These are phyloP conservation scores for Lecanoromycetidae sp. DNA, from an alignment of 2,329 filamentous ascomycete genomes.

Conservation along the genomic window DNA sequence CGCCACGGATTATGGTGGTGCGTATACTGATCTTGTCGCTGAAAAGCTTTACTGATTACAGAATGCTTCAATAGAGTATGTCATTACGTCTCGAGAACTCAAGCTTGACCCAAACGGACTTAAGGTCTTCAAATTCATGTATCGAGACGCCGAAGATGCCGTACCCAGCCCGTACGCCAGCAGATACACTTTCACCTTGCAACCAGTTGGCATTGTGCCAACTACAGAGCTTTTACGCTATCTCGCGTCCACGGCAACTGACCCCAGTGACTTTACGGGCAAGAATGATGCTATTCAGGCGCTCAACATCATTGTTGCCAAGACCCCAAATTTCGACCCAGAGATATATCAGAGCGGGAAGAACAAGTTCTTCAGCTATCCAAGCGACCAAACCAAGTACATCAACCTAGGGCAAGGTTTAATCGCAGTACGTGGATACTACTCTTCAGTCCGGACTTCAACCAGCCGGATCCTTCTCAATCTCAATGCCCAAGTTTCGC, in stretches of 20 bases:
- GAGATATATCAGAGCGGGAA: constrained; percentile 8
- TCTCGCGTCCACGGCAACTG: constrained; percentile 8
- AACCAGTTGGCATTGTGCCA: background rate
- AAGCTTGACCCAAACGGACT: background rate
- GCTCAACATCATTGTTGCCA: constrained; percentile 18
- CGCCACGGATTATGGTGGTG: background rate
- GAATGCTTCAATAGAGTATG: no score
- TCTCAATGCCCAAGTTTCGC: constrained; percentile 15
- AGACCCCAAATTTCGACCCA: constrained; percentile 4
- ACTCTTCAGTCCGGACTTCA: constrained; percentile 17
- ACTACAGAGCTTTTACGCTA: constrained; percentile 7
- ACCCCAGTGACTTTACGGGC: constrained; percentile 7
- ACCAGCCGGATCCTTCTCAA: constrained; percentile 18
- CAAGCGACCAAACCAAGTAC: background rate
- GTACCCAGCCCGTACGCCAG: constrained; percentile 5
- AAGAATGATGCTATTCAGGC: constrained; percentile 17
- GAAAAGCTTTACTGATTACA: no score
- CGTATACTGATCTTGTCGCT: no score
- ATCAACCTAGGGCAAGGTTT: constrained; percentile 15
- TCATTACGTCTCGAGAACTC: constrained; percentile 1
- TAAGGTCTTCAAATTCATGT: background rate
- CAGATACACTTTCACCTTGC: constrained; percentile 8
- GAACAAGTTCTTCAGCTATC: constrained; percentile 10
- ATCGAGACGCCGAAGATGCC: constrained; percentile 4
- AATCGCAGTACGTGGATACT: constrained; percentile 17